A percentile compares a stretch with the other conserved stretches of the same genome.
These are phyloP conservation scores for Pterula multifida DNA, from an alignment of 1,284 basidiomycete genomes.

Conservation along the genomic window DNA sequence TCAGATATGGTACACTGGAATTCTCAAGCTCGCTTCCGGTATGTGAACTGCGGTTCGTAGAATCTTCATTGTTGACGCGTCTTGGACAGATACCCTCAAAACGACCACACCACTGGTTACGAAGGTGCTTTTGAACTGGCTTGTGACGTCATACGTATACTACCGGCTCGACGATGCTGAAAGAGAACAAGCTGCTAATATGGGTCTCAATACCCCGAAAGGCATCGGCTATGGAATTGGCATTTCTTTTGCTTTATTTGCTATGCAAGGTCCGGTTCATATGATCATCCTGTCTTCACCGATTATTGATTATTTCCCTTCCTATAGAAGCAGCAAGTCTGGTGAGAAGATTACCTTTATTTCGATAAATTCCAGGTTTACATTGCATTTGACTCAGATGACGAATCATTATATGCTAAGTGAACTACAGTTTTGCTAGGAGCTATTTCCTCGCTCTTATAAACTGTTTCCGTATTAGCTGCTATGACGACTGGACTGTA, in stretches of 20 bases:
- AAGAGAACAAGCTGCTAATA: slow-evolving; percentile 21
- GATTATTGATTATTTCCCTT: slow-evolving; percentile 1
- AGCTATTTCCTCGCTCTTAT: slow-evolving; percentile 1
- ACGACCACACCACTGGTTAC: slow-evolving; percentile 53
- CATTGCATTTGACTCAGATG: slow-evolving; percentile 19
- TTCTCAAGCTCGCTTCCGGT: slow-evolving; percentile 30
- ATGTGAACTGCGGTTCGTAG: slow-evolving; percentile 12
- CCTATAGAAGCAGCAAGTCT: slow-evolving; percentile 35
- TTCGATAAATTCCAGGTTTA: slow-evolving; percentile 1
- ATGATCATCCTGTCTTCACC: slow-evolving; percentile 12
- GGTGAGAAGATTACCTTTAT: slow-evolving; percentile 17
- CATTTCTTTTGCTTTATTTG: slow-evolving; percentile 47
- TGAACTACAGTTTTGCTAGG: slow-evolving; percentile 16
- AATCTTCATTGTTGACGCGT: slow-evolving; percentile 32
- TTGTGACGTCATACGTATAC: slow-evolving; percentile 40
- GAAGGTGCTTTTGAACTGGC: slow-evolving; percentile 52
- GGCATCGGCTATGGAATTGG: slow-evolving; percentile 52
- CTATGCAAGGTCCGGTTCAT: slow-evolving; percentile 49
- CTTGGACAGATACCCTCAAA: slow-evolving; percentile 36
- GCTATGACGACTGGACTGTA: slow-evolving; percentile 40
- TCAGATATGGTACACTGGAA: background rate
- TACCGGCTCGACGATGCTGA: slow-evolving; percentile 22
- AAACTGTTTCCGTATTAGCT: slow-evolving; percentile 18
- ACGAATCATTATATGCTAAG: slow-evolving; percentile 39
- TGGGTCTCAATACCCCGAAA: slow-evolving; percentile 24